phyloP scores from a whole-genome alignment of 208 protist genomes.

The Strigomonas culicis region DNA sequence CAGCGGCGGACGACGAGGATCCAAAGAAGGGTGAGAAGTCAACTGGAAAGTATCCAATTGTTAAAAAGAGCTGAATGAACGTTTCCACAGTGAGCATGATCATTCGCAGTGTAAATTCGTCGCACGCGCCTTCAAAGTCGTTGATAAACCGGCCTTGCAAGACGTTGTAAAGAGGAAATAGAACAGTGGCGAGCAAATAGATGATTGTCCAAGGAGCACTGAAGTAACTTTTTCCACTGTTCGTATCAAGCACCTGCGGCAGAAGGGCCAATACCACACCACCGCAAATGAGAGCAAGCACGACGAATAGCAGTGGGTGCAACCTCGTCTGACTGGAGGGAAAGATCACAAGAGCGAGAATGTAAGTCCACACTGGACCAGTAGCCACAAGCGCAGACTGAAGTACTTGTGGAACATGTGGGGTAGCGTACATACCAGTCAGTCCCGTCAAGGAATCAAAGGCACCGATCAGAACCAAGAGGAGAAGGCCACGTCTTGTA shows the following conservation, averaged over 20 bases:
- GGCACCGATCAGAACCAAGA: conserved; percentile 34
- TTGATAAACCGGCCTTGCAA: conserved; percentile 33
- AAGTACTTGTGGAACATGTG: conserved; percentile 35
- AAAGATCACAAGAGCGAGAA: conserved; percentile 28
- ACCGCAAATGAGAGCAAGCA: conserved; percentile 19
- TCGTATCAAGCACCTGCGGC: conserved; percentile 27
- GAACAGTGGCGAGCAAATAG: conserved; percentile 17
- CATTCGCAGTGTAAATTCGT: conserved; percentile 30
- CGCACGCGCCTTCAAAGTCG: conserved; percentile 23
- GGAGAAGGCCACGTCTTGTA: conserved; percentile 18
- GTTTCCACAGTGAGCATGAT: conserved; percentile 32
- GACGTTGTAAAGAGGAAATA: conserved; percentile 48
- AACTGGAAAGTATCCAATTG: conserved; percentile 32
- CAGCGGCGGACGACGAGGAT: conserved; percentile 18
- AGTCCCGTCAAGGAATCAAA: conserved; percentile 46
- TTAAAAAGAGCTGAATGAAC: conserved; percentile 26
- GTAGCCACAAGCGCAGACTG: conserved; percentile 39
- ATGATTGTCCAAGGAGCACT: conserved; percentile 33
- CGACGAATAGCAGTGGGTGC: conserved; percentile 23
- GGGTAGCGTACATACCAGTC: conserved; percentile 27
- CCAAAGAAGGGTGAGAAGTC: conserved; percentile 44
- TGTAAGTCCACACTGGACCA: conserved; percentile 39
- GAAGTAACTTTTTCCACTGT: conserved; percentile 22
- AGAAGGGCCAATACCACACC: conserved; percentile 28
- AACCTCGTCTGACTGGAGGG: conserved; percentile 31